Evolutionary conservation across 495 filamentous ascomycete species (phyloP).

Genomic region (Penicillium coprophilum): DNA sequence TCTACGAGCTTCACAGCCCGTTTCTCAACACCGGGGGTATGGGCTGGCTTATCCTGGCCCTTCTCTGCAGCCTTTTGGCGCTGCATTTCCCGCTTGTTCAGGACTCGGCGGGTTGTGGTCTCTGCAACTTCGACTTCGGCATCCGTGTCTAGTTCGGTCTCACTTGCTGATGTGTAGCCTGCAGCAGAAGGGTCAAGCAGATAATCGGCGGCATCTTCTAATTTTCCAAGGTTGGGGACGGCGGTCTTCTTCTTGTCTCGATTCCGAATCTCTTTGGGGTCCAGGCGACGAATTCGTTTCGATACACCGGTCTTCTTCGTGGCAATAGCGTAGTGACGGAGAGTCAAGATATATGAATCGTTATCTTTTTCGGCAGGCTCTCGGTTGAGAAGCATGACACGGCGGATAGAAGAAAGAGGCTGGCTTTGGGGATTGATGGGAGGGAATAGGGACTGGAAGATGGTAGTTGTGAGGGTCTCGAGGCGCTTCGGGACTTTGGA

Average conservation of each 20-base stretch:
- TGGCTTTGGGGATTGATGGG: constrained; percentile 91
- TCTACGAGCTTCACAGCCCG: constrained; percentile 88
- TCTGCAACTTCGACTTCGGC: constrained; percentile 91
- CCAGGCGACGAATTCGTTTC: constrained; percentile 74
- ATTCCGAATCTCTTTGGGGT: constrained; percentile 76
- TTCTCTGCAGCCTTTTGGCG: constrained; percentile 48
- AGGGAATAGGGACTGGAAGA: constrained; percentile 96
- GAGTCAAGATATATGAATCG: constrained; percentile 78
- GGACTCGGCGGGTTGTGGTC: constrained; percentile 63
- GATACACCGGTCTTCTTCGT: constrained; percentile 84
- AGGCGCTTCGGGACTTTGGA: constrained; percentile 78
- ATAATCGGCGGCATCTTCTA: constrained; percentile 94
- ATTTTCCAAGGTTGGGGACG: constrained; percentile 83
- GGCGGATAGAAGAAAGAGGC: constrained; percentile 81
- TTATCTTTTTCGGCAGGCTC: constrained; percentile 57
- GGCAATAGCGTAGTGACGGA: constrained; percentile 92
- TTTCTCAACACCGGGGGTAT: constrained; percentile 62
- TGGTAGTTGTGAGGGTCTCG: constrained; percentile 86
- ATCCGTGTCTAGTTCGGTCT: constrained; percentile 90
- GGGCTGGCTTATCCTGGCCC: constrained; percentile 33
- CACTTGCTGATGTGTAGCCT: constrained; percentile 89
- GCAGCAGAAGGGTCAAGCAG: constrained; percentile 81
- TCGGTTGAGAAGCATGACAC: constrained; percentile 87
- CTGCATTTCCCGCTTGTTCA: constrained; percentile 63
- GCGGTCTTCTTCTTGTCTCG: constrained; percentile 62